Evolutionary conservation across 148 eudicot species (phyloP).

Genomic region (Rheum nobile): DNA sequence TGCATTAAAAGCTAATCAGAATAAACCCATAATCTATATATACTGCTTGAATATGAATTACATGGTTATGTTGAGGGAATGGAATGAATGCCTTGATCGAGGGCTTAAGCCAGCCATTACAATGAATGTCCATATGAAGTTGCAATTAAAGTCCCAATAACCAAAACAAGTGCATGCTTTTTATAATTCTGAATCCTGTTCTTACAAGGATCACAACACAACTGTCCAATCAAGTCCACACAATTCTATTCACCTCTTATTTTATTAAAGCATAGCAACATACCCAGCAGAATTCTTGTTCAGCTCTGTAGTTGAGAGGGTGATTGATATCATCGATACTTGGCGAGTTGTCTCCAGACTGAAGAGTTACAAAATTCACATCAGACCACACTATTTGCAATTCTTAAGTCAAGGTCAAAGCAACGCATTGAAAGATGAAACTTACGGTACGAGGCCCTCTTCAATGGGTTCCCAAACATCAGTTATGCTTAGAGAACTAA

Average conservation of each 20-base stretch:
- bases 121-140: too few species aligned
- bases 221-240: too few species aligned
- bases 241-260: background rate
- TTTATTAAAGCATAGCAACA: background rate
- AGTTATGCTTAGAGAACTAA: conserved; percentile 74
- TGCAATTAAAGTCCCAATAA: too few species aligned
- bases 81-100: too few species aligned
- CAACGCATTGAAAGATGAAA: conserved; percentile 8
- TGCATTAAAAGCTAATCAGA: background rate
- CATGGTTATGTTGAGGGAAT: background rate
- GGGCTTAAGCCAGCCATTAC: too few species aligned
- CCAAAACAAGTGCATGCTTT: too few species aligned
- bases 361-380: conserved; percentile 10
- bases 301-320: conserved; percentile 64
- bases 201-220: too few species aligned
- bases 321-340: conserved; percentile 85
- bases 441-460: conserved; percentile 90
- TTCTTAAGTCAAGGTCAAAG: background rate
- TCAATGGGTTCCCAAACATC: conserved; percentile 95
- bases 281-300: conserved; percentile 81
- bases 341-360: conserved; percentile 92
- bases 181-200: too few species aligned
- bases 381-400: background rate
- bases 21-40: background rate
- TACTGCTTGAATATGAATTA: background rate